These are phyloP conservation scores for Tylopilus sp. DNA, from an alignment of 768 basidiomycete species.

Conservation along the genomic window DNA sequence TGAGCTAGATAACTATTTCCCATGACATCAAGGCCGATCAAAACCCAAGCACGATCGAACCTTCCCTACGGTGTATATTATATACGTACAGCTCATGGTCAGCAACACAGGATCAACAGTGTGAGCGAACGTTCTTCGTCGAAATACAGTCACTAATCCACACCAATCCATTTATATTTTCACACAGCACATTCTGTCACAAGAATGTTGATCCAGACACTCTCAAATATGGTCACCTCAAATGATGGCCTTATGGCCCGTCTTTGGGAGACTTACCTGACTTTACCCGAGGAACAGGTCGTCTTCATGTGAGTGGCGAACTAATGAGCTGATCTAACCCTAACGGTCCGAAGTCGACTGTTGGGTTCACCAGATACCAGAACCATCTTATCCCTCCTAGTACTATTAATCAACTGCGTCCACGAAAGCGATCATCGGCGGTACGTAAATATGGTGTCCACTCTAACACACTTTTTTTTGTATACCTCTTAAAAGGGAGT, in stretches of 20 bases:
- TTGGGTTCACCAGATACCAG: constrained; percentile 63
- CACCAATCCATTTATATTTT: not conserved
- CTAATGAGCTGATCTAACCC: not conserved
- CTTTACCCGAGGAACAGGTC: constrained; percentile 67
- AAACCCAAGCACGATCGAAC: constrained; percentile 61
- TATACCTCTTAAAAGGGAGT: constrained; percentile 32
- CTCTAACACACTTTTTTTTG: constrained; percentile 6
- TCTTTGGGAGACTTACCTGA: constrained; percentile 64
- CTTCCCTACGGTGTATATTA: constrained; percentile 60
- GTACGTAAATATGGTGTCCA: constrained; percentile 39
- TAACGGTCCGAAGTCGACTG: constrained; percentile 42
- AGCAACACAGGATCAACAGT: constrained; percentile 55
- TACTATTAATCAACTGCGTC: constrained; percentile 72
- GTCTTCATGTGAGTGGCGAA: constrained; percentile 63
- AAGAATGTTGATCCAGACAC: constrained; percentile 67
- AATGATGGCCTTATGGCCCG: constrained; percentile 56
- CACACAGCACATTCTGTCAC: constrained; percentile 57
- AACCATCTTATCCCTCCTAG: constrained; percentile 57
- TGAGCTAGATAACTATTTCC: constrained; percentile 38
- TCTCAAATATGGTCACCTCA: constrained; percentile 81
- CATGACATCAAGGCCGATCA: constrained; percentile 1
- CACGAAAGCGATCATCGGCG: constrained; percentile 51
- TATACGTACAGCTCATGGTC: constrained; percentile 77
- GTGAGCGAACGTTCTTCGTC: constrained; percentile 37
- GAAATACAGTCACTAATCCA: not conserved